These are phyloP conservation scores for Pleurotus tuoliensis DNA, from an alignment of 768 basidiomycete genomes.

Conservation along the genomic window DNA sequence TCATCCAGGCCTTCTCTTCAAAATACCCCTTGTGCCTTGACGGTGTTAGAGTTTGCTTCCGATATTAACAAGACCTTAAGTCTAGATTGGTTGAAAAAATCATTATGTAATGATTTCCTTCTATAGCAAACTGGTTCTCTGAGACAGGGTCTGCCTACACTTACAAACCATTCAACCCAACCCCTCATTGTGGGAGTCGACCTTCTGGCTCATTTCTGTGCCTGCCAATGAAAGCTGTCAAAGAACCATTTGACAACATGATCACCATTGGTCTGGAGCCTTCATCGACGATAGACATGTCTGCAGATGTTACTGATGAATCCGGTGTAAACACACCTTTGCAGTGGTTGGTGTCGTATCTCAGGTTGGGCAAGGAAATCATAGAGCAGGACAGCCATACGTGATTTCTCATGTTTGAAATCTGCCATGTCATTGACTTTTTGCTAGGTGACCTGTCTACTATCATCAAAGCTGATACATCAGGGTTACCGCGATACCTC, in stretches of 20 bases:
- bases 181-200: no score
- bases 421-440: slow-evolving; percentile 40
- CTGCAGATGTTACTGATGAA: not conserved
- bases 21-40: no score
- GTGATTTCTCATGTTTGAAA: slow-evolving; percentile 11
- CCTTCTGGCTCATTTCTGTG: not conserved
- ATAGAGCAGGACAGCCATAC: slow-evolving; percentile 5
- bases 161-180: no score
- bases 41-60: no score
- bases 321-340: slow-evolving; percentile 14
- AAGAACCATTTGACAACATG: slow-evolving; percentile 13
- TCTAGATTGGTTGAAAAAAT: no score
- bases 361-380: slow-evolving; percentile 25
- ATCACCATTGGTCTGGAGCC: slow-evolving; percentile 29
- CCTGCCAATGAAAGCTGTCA: slow-evolving; percentile 17
- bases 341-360: slow-evolving; percentile 34
- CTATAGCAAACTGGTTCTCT: no score
- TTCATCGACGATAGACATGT: not conserved
- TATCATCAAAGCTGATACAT: slow-evolving; percentile 74
- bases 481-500: slow-evolving; percentile 34
- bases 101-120: no score
- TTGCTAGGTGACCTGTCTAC: slow-evolving; percentile 62
- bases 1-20: no score
- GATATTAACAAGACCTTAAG: no score
- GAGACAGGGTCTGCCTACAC: no score